A percentile compares a stretch with the other conserved stretches of the same genome.
Evolutionary conservation across 345 rosid species (phyloP).

Genomic region (Anacardium occidentale): DNA sequence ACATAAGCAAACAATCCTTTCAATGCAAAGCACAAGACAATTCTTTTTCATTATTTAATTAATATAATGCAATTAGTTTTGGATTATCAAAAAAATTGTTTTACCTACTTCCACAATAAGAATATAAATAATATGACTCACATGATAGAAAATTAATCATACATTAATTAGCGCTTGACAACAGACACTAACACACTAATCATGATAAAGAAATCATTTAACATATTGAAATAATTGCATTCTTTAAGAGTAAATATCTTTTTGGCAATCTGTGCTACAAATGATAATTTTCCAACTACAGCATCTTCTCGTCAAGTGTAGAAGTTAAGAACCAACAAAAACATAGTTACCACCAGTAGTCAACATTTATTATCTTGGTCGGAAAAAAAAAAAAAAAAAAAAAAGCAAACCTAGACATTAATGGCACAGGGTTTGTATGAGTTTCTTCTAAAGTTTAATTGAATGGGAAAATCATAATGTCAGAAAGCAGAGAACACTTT

Average conservation of each 20-base stretch:
- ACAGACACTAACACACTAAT: neutral
- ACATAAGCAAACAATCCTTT: neutral
- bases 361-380: neutral
- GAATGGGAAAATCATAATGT: neutral
- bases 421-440: neutral
- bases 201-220: neutral
- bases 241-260: neutral
- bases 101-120: neutral
- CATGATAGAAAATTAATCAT: neutral
- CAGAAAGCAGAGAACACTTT: neutral
- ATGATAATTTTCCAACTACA: neutral
- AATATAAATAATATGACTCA: neutral
- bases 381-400: neutral
- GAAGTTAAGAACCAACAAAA: neutral
- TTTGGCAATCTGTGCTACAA: neutral
- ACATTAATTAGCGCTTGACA: neutral
- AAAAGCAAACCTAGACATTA: neutral
- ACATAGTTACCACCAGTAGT: neutral
- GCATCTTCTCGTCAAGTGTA: neutral
- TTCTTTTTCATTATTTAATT: neutral
- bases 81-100: neutral
- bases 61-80: constrained; percentile 2
- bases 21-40: neutral
- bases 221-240: neutral
- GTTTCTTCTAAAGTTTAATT: neutral